Evolutionary conservation across 2,329 filamentous ascomycete genomes (phyloP), one percentile per base, ranked within the genome.

Genomic region (Beauveria sp.): DNA sequence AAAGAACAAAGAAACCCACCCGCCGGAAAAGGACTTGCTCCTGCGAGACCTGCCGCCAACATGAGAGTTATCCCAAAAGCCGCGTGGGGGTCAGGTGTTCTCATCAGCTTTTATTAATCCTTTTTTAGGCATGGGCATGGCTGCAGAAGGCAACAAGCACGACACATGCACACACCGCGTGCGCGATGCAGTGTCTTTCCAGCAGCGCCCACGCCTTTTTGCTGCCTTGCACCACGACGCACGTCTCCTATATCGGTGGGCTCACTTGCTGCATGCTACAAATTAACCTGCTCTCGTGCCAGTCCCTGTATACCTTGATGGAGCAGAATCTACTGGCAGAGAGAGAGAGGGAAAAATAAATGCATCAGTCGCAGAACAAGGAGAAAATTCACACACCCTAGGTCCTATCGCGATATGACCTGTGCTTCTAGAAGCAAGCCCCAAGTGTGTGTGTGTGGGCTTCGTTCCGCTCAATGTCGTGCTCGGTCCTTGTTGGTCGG

Each of bases 271-370:
- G 34, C 20, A 34, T 30, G 12, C 24, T 7, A 43, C 12, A 20
- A 42, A n/a, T 18, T n/a, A 14, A 7, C 18, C 40, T 20, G 24
- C 18, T 40, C 30, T 53, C 50, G 8, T 40, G n/a, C 51, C 54
- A 49, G 20, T 58, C 55, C 20, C 43, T 20, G 30, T 30, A 58
- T 58, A 58, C 55, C 55, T 40, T 58, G 55, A 58, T 58, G 43
- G 55, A 18, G 18, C 43, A 18, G 8, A 38, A 34, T 34, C 10
- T 34, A 14, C 10, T 14, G 12, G 30, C 12, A 34, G 30, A 34
- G 30, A 34, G 30, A 1, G 30, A 1, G 10, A 4, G 30, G 10
- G 30, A 34, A 30, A 30, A 30, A 30, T 2, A 8, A 8, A 9
- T 30, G 9, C 28, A 30, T 30, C 9, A 30, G 28, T 10, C 28